These are phyloP conservation scores for Amylostereum areolatum DNA, from an alignment of 1,284 basidiomycete genomes.

Conservation along the genomic window DNA sequence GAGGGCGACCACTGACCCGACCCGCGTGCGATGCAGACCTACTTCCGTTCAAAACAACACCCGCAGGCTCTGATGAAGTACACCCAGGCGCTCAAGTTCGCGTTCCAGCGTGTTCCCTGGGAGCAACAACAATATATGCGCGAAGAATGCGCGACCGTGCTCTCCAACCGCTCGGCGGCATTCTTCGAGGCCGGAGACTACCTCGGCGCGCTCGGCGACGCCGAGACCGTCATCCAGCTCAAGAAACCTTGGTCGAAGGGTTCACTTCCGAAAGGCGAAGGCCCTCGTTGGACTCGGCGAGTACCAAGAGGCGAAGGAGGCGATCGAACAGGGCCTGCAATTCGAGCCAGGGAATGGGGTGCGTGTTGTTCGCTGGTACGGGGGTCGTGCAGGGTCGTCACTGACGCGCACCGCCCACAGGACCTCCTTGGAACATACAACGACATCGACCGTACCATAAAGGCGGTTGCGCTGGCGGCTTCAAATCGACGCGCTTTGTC, in stretches of 20 bases:
- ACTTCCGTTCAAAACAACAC: slow-evolving; percentile 75
- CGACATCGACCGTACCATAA: not conserved
- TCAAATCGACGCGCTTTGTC: no score
- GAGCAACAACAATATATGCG: slow-evolving; percentile 77
- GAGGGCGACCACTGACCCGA: no score
- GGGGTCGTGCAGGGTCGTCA: not conserved
- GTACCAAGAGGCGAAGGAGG: slow-evolving; percentile 76
- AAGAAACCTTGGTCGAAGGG: slow-evolving; percentile 93
- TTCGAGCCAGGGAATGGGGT: slow-evolving; percentile 86
- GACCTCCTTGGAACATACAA: not conserved
- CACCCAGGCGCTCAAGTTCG: slow-evolving; percentile 78
- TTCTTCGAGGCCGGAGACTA: slow-evolving; percentile 75
- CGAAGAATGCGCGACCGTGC: slow-evolving; percentile 84
- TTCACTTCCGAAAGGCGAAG: slow-evolving; percentile 88
- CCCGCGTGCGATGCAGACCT: slow-evolving; percentile 45
- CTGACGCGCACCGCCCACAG: not conserved
- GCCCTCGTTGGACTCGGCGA: slow-evolving; percentile 76
- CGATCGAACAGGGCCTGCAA: slow-evolving; percentile 77
- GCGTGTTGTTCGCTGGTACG: slow-evolving; percentile 22
- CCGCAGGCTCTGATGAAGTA: slow-evolving; percentile 80
- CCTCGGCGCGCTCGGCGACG: slow-evolving; percentile 83
- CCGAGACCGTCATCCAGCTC: slow-evolving; percentile 83
- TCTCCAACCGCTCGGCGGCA: slow-evolving; percentile 91
- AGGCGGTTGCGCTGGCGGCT: no score
- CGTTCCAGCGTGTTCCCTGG: slow-evolving; percentile 85